phyloP scores from a whole-genome alignment of 2,329 filamentous ascomycete genomes.

The Fusarium papillatum region DNA sequence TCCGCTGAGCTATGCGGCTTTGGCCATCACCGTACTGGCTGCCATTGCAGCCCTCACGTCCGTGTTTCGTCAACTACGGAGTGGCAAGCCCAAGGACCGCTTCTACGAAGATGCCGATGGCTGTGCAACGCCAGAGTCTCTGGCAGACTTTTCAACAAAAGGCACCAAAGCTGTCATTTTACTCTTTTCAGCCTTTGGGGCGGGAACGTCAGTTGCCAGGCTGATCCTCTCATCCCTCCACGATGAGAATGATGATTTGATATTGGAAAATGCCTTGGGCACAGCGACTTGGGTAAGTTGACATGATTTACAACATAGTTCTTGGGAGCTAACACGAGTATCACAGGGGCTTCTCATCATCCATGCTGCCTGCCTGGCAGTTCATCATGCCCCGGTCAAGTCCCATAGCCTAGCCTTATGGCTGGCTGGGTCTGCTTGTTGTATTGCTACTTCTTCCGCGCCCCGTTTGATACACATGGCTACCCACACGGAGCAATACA shows the following conservation, averaged over 20 bases:
- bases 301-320: neutral
- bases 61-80: conserved; percentile 48
- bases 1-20: conserved; percentile 41
- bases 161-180: conserved; percentile 67
- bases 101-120: conserved; percentile 79
- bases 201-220: conserved; percentile 66
- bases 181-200: conserved; percentile 64
- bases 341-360: conserved; percentile 61
- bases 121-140: conserved; percentile 71
- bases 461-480: conserved; percentile 56
- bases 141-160: conserved; percentile 71
- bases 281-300: conserved; percentile 72
- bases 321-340: neutral
- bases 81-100: conserved; percentile 53
- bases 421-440: conserved; percentile 59
- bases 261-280: conserved; percentile 69
- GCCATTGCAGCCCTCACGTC: conserved; percentile 47
- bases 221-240: conserved; percentile 64
- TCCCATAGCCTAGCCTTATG: conserved; percentile 67
- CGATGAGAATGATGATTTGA: conserved; percentile 49
- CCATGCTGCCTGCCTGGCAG: conserved; percentile 62
- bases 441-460: conserved; percentile 58
- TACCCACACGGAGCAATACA: conserved; percentile 45
- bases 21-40: conserved; percentile 49
- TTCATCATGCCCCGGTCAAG: conserved; percentile 61